phyloP scores from a whole-genome alignment of 495 filamentous ascomycete species.

The Penicillium fimorum region DNA sequence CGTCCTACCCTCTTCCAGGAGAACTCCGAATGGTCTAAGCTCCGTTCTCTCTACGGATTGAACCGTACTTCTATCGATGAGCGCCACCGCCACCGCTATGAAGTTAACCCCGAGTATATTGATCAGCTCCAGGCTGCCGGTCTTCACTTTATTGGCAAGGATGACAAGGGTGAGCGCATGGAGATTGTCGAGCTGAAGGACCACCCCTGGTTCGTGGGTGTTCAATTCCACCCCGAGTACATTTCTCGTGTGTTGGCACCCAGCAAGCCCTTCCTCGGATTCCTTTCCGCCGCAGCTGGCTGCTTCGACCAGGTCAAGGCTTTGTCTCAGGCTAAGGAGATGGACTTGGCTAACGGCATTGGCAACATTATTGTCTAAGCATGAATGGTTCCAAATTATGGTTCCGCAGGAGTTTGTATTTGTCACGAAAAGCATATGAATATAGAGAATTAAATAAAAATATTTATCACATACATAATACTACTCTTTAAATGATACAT shows the following conservation, averaged over 20 bases:
- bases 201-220: conserved; percentile 88
- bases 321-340: conserved; percentile 14
- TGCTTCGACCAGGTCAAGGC: conserved; percentile 53
- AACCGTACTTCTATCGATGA: conserved; percentile 41
- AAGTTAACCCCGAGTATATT: conserved; percentile 43
- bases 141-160: conserved; percentile 61
- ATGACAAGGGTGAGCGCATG: conserved; percentile 81
- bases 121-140: conserved; percentile 34
- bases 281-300: conserved; percentile 74
- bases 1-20: conserved; percentile 73
- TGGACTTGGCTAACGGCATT: conserved; percentile 17
- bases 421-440: conserved; percentile 14
- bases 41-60: conserved; percentile 72
- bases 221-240: conserved; percentile 90
- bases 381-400: conserved; percentile 3
- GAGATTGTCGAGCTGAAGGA: conserved; percentile 87
- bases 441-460: conserved; percentile 11
- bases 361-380: conserved; percentile 16
- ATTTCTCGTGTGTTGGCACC: conserved; percentile 69
- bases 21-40: conserved; percentile 73
- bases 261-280: conserved; percentile 77
- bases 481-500: neutral
- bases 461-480: neutral
- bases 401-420: conserved; percentile 13
- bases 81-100: conserved; percentile 48